Evolutionary conservation across 2,329 filamentous ascomycete species (phyloP), one percentile per base, ranked within the genome.

Genomic region (Verticillium klebahnii): DNA sequence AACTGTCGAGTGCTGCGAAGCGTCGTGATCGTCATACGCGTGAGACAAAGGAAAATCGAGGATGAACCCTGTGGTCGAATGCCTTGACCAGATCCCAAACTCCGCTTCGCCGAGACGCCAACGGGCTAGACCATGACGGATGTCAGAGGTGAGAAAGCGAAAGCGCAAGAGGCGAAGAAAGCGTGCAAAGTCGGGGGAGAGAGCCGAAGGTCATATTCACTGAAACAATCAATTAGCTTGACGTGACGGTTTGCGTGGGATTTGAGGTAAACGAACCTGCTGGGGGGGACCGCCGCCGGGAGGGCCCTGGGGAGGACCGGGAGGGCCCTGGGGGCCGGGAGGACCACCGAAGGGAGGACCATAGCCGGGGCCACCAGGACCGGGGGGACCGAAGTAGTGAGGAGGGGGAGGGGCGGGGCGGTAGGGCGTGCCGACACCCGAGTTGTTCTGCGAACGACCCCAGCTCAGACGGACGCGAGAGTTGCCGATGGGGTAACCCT

Each of bases 381-480:
- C 74, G 60, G 77, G 77, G 75, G 80, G 78, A 62, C 77, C 77
- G 73, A 82, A 80, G 75, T 83, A 85, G 72, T 84, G 82, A 63
- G 82, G 82, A 52, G 82, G 82, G 56, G 82, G 82, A 61, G 95
- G 95, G 58, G 95, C 95, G 65, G 95, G 95, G 67, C 95, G 91
- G 80, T 99, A 98, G 63, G 95, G 95, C 69, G 95, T 98, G 68
- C 95, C 95, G 64, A 96, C 95, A 62, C 95, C 95, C 65, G 94
- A 98, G 84, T 99, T 99, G 87, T 98, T 99, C 84, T 99, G 95
- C 61, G 91, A 96, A 67, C 95, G 91, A 66, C 95, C 95, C 95
- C 95, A 99, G 75, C 92, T 97, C 68, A 99, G 86, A 71, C 95
- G 93, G 63, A 99, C 95, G 68, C 95, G 93, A 56, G 94, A 98